Evolutionary conservation across 2,329 filamentous ascomycete species (phyloP).

Genomic region (Colletotrichum gigasporum): DNA sequence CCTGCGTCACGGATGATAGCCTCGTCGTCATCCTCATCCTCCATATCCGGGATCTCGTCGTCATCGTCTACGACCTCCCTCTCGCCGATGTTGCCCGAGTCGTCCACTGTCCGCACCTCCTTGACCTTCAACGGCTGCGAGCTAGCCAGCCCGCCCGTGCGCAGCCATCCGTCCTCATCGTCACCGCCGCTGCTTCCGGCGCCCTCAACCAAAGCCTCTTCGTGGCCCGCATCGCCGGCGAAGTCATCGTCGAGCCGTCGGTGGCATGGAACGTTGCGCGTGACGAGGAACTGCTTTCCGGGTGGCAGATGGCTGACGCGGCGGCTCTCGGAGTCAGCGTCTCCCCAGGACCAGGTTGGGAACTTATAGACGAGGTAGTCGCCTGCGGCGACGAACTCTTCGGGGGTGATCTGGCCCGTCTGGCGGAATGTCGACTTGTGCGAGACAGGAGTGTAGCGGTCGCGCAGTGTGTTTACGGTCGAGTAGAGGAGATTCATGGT

Average conservation of each 20-base stretch:
- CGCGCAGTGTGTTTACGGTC: conserved; percentile 89
- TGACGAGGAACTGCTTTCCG: conserved; percentile 95
- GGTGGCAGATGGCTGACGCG: conserved; percentile 83
- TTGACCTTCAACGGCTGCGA: conserved; percentile 79
- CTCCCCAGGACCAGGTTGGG: conserved; percentile 96
- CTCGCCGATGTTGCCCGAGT: conserved; percentile 86
- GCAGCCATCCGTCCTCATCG: conserved; percentile 89
- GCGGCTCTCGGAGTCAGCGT: conserved; percentile 82
- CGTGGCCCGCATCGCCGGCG: conserved; percentile 84
- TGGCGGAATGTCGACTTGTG: conserved; percentile 93
- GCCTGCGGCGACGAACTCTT: conserved; percentile 94
- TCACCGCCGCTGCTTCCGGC: conserved; percentile 56
- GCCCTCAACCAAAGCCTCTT: conserved; percentile 81
- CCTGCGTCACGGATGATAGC: conserved; percentile 88
- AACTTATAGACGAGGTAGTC: conserved; percentile 99
- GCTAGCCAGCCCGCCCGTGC: conserved; percentile 82
- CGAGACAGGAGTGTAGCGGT: conserved; percentile 88
- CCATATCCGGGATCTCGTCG: conserved; percentile 97
- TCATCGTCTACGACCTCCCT: conserved; percentile 75
- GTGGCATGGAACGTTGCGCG: conserved; percentile 93
- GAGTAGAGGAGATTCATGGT: conserved; percentile 92
- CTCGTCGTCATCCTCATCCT: conserved; percentile 96
- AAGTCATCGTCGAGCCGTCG: conserved; percentile 93
- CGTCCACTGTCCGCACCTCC: conserved; percentile 89
- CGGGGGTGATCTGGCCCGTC: conserved; percentile 95